phyloP scores from a whole-genome alignment of 2,329 filamentous ascomycete genomes.

The Simplicillium sp. region DNA sequence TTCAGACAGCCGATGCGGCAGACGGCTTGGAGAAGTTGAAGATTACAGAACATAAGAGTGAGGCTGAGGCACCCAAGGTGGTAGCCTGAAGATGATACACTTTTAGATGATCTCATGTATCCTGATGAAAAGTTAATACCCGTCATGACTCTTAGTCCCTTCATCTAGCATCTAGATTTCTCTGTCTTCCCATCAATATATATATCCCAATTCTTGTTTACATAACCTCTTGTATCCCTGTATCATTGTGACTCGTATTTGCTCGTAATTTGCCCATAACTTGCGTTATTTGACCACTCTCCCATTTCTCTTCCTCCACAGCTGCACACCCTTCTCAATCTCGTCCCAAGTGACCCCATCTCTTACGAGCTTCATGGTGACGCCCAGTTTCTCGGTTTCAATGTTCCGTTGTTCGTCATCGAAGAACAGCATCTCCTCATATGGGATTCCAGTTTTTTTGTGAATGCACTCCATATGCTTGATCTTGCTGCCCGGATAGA shows the following conservation, averaged over 20 bases:
- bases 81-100: background rate
- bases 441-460: constrained; percentile 59
- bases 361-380: constrained; percentile 73
- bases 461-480: constrained; percentile 71
- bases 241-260: too few relatives aligned
- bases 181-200: too few relatives aligned
- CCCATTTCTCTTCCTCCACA: constrained; percentile 69
- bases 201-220: too few relatives aligned
- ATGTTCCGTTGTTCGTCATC: constrained; percentile 83
- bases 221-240: too few relatives aligned
- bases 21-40: constrained; percentile 21
- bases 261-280: too few relatives aligned
- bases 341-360: constrained; percentile 71
- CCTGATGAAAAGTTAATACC: background rate
- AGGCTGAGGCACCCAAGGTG: background rate
- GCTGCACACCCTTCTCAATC: constrained; percentile 67
- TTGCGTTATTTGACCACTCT: constrained; percentile 12
- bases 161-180: too few relatives aligned
- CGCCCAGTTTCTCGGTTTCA: constrained; percentile 70
- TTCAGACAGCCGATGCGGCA: constrained; percentile 12
- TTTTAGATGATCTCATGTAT: background rate
- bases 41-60: constrained; percentile 14
- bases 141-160: too few relatives aligned
- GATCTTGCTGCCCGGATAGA: constrained; percentile 74
- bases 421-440: constrained; percentile 88